Evolutionary conservation across 23 red algal species (phyloP).

Genomic region (Porphyridium purpureum): DNA sequence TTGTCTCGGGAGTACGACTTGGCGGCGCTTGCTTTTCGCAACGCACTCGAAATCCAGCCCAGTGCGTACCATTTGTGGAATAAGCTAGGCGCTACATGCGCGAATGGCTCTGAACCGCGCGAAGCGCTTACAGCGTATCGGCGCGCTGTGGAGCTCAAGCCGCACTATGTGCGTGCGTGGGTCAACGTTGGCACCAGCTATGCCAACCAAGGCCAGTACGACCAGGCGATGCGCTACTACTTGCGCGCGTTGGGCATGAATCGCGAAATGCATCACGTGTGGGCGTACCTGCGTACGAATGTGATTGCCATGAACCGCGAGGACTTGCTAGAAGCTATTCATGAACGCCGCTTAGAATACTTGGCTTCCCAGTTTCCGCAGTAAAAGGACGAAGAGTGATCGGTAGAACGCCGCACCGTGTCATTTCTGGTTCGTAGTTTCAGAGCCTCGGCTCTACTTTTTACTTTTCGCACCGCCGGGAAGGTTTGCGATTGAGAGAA

Average conservation of each 20-base stretch:
- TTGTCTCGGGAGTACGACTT: conserved; percentile 51
- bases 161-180: conserved; percentile 71
- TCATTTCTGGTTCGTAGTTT: too few relatives aligned
- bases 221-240: not conserved
- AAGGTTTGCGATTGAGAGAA: too few relatives aligned
- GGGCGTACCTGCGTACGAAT: conserved; percentile 64
- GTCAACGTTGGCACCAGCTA: conserved; percentile 97
- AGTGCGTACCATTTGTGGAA: conserved; percentile 77
- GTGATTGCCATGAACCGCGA: conserved; percentile 27
- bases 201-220: conserved; percentile 24
- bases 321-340: conserved; percentile 62
- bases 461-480: too few relatives aligned
- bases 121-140: conserved; percentile 85
- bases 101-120: conserved; percentile 49
- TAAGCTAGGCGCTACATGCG: conserved; percentile 82
- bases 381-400: too few relatives aligned
- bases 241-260: not conserved
- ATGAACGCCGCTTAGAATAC: too few relatives aligned
- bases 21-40: conserved; percentile 39
- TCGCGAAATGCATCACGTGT: conserved; percentile 40
- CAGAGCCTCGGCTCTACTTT: too few relatives aligned
- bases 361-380: too few relatives aligned
- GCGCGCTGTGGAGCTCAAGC: conserved; percentile 56
- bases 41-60: conserved; percentile 39
- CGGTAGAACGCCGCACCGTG: too few relatives aligned